Conservation (phyloP, 495 filamentous ascomycete species). For the Penicillium alfredii region DNA sequence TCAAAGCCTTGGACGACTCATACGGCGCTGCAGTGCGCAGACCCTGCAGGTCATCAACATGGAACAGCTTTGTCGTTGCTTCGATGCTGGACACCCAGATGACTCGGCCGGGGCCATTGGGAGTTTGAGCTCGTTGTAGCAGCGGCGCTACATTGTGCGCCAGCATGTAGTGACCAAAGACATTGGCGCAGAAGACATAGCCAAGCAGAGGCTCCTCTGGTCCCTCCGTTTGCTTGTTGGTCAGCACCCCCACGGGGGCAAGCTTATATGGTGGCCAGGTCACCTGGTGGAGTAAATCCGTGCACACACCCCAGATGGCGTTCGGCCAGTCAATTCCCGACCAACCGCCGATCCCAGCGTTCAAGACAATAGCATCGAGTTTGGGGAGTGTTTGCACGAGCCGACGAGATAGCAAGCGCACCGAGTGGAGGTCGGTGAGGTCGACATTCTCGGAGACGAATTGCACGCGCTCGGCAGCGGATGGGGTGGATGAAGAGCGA, state of each 20-base stretch:
- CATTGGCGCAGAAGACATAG: slow-evolving; percentile 79
- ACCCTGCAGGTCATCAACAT: slow-evolving; percentile 69
- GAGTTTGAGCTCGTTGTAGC: slow-evolving; percentile 46
- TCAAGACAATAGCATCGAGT: slow-evolving; percentile 76
- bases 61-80: slow-evolving; percentile 50
- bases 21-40: slow-evolving; percentile 58
- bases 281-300: slow-evolving; percentile 59
- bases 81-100: slow-evolving; percentile 86
- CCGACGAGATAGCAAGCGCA: slow-evolving; percentile 45
- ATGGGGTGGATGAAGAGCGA: slow-evolving; percentile 16
- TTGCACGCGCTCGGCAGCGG: slow-evolving; percentile 31
- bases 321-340: slow-evolving; percentile 66
- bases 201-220: slow-evolving; percentile 57
- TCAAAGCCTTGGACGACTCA: slow-evolving; percentile 78
- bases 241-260: slow-evolving; percentile 52
- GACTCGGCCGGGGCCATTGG: slow-evolving; percentile 51
- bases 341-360: slow-evolving; percentile 88
- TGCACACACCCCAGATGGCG: slow-evolving; percentile 54
- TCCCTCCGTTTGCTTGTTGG: slow-evolving; percentile 23
- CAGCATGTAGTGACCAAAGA: slow-evolving; percentile 93
- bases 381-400: slow-evolving; percentile 50
- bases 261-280: slow-evolving; percentile 78
- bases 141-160: slow-evolving; percentile 71
- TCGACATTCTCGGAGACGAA: slow-evolving; percentile 50
- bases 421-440: slow-evolving; percentile 49